These are phyloP conservation scores for Lepidopterella palustris DNA, from an alignment of 495 filamentous ascomycete genomes.

Conservation along the genomic window DNA sequence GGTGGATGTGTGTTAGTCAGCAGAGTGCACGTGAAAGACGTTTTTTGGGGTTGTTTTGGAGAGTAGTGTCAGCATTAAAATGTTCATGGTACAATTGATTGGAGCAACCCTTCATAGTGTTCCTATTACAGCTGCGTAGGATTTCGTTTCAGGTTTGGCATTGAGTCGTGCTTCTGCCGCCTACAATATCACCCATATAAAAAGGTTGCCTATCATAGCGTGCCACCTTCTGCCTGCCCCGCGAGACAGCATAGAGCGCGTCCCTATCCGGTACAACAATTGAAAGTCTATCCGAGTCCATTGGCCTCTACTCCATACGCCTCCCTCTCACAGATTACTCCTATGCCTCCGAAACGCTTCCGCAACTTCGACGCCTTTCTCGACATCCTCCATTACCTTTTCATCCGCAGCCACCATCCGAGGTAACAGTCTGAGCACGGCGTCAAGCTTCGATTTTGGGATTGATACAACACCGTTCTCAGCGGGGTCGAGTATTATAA, in stretches of 20 bases:
- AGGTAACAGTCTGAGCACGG: constrained; percentile 42
- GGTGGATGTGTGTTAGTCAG: background rate
- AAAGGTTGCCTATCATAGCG: no score
- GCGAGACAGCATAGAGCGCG: no score
- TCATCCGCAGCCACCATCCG: constrained; percentile 54
- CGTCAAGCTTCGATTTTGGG: constrained; percentile 39
- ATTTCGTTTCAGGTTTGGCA: no score
- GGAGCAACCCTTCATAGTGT: no score
- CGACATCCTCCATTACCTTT: constrained; percentile 53
- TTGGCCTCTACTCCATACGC: no score
- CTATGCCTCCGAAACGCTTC: constrained; percentile 50
- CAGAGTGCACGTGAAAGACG: background rate
- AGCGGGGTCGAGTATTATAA: constrained; percentile 54
- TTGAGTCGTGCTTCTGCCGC: no score
- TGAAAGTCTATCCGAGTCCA: no score
- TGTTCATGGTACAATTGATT: no score
- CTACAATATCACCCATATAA: no score
- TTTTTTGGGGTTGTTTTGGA: background rate
- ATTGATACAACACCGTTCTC: constrained; percentile 58
- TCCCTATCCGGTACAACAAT: no score
- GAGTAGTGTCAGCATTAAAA: background rate
- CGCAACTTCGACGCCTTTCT: constrained; percentile 47
- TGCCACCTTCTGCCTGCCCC: no score
- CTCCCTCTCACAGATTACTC: background rate
- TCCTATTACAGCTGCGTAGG: no score